phyloP scores from a whole-genome alignment of 2,329 filamentous ascomycete species.

The Hymenoscyphus albidus region DNA sequence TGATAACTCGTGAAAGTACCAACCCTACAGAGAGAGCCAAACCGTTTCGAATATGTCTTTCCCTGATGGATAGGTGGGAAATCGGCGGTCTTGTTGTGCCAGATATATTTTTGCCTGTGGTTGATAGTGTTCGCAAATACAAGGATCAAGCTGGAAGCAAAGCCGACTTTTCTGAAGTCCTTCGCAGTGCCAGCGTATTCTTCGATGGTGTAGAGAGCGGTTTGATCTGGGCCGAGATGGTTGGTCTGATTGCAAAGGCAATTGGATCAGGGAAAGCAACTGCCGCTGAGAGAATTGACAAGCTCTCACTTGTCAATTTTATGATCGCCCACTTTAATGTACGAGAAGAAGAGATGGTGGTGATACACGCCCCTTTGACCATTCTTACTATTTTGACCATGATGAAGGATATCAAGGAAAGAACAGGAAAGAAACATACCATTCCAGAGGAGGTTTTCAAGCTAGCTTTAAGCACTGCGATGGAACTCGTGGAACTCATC shows the following conservation, averaged over 20 bases:
- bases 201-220: conserved; percentile 96
- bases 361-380: conserved; percentile 75
- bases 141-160: conserved; percentile 62
- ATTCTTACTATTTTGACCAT: conserved; percentile 58
- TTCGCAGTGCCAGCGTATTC: conserved; percentile 90
- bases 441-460: conserved; percentile 26
- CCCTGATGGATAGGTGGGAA: conserved; percentile 97
- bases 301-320: conserved; percentile 73
- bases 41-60: conserved; percentile 88
- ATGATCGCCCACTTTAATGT: conserved; percentile 87
- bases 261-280: conserved; percentile 45
- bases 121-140: conserved; percentile 75
- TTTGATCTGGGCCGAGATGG: conserved; percentile 82
- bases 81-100: conserved; percentile 88
- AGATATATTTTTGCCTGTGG: conserved; percentile 80
- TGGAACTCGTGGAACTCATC: conserved; percentile 58
- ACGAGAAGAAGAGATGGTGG: conserved; percentile 91
- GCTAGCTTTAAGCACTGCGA: conserved; percentile 46
- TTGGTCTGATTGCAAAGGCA: conserved; percentile 62
- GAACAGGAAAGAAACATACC: conserved; percentile 29
- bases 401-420: conserved; percentile 51
- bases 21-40: conserved; percentile 67
- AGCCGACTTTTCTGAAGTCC: conserved; percentile 75
- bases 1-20: conserved; percentile 58
- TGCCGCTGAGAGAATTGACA: conserved; percentile 47